Conservation (phyloP, 768 basidiomycete species). For the Obba rivulosa region DNA sequence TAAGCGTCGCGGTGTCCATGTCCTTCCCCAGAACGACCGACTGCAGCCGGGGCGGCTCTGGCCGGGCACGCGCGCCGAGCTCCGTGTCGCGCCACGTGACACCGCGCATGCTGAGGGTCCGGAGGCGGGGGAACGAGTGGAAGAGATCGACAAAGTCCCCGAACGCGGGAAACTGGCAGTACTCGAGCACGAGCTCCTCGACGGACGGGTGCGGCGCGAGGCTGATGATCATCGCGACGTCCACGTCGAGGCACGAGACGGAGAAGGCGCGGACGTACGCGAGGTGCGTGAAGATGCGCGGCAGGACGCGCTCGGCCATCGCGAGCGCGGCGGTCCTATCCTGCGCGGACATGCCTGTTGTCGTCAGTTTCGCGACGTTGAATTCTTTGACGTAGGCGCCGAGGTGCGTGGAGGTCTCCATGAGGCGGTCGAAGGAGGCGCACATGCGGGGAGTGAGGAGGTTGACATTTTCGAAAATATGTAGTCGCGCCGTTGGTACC, state of each 20-base stretch:
- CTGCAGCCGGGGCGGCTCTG: conserved; percentile 4
- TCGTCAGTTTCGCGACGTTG: conserved; percentile 9
- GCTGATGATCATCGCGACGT: not conserved
- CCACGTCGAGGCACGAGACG: conserved; percentile 8
- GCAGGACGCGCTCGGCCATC: conserved; percentile 2
- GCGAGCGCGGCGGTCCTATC: not conserved
- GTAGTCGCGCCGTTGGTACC: conserved; percentile 24
- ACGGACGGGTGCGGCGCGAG: conserved; percentile 8
- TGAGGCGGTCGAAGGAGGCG: conserved; percentile 12
- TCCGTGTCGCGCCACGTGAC: conserved; percentile 13
- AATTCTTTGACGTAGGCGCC: conserved; percentile 18
- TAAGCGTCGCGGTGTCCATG: conserved; percentile 11
- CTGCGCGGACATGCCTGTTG: not conserved
- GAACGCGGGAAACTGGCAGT: conserved; percentile 22
- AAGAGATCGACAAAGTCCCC: conserved; percentile 19
- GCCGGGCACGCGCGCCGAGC: not conserved
- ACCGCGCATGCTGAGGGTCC: conserved; percentile 12
- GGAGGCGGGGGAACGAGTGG: conserved; percentile 17
- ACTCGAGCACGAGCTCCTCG: conserved; percentile 14
- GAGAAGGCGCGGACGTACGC: conserved; percentile 10
- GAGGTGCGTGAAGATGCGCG: conserved; percentile 10
- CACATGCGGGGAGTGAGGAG: conserved; percentile 9
- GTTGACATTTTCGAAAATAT: conserved; percentile 19
- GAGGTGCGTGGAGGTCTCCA: conserved; percentile 14
- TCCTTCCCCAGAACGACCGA: conserved; percentile 16